Evolutionary conservation across 495 filamentous ascomycete species (phyloP), one percentile per base, ranked within the genome.

Genomic region (Cercophora scortea): DNA sequence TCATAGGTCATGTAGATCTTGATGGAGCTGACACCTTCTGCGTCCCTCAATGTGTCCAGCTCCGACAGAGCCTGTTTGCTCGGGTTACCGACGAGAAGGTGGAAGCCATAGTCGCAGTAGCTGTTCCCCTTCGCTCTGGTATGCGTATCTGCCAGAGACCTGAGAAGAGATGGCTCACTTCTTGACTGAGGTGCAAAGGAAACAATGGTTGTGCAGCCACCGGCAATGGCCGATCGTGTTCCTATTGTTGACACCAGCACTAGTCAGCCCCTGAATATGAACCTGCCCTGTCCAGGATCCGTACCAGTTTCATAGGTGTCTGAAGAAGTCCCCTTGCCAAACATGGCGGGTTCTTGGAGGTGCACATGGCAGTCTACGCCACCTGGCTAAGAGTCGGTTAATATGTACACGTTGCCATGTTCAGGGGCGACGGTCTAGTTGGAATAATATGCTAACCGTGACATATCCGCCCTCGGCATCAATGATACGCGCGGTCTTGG

Each of bases 1-100:
- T 75, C 70, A 65, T 85, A 85, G 1, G 80, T 85, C 81, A 85
- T 84, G 59, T 82, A 85, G 25, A 84, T 70, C 61, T 85, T 84
- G 33, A 82, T 67, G 10, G 71, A 77, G 12, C 71, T 78, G 49
- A 85, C 76, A 19, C 81, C 79, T 11, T 73, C 68, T 19, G 70
- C 63, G 5, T 47, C 51, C 10, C 63, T 59, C 1, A 79, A 61
- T n/a, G 69, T 61, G 0, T 71, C 63, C 38, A 81, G 70, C 25
- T 71, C 67, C 4, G 61, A 61, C 0, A 82, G 68, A 1, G 75
- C 71, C 9, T 55, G 54, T 9, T 50, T 44, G 11, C 68, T 75
- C 0, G 79, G 76, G 47, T 82, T 81, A 3, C 74, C 69, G 18
- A 83, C 62, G 46, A 85, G 70, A 1, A 83, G 60, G 57, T 85